Conservation (phyloP, 1,284 basidiomycete species). For the Tylopilus orsonianus region DNA sequence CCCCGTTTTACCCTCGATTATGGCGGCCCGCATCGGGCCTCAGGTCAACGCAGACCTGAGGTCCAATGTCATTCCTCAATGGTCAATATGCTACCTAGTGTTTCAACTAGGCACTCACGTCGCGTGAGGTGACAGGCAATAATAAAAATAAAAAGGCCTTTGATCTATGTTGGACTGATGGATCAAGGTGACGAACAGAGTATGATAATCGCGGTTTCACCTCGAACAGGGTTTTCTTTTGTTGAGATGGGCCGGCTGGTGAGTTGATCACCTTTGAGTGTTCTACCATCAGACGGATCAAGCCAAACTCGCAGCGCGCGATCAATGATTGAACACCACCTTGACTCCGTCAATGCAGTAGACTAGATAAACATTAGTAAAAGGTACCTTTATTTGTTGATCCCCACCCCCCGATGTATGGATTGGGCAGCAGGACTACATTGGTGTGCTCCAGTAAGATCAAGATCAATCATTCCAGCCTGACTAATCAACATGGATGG, state of each 20-base stretch:
- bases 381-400: not conserved
- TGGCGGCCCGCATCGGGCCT: not conserved
- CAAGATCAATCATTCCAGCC: not conserved
- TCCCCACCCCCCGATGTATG: not conserved
- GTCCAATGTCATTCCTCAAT: no score
- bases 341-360: not conserved
- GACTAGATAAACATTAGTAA: not conserved
- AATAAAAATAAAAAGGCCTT: not conserved
- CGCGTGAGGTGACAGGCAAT: no score
- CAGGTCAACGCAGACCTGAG: no score
- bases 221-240: not conserved
- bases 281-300: not conserved
- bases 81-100: not conserved
- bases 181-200: not conserved
- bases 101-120: not conserved
- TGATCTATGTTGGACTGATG: no score
- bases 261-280: not conserved
- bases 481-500: not conserved
- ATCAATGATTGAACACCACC: not conserved
- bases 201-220: not conserved
- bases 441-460: no score
- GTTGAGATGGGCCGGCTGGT: not conserved
- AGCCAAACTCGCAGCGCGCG: not conserved
- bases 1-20: constrained; percentile 7
- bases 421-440: not conserved